These are phyloP conservation scores for Forsythia viridissima DNA, from an alignment of 257 asterid species.

Conservation along the genomic window DNA sequence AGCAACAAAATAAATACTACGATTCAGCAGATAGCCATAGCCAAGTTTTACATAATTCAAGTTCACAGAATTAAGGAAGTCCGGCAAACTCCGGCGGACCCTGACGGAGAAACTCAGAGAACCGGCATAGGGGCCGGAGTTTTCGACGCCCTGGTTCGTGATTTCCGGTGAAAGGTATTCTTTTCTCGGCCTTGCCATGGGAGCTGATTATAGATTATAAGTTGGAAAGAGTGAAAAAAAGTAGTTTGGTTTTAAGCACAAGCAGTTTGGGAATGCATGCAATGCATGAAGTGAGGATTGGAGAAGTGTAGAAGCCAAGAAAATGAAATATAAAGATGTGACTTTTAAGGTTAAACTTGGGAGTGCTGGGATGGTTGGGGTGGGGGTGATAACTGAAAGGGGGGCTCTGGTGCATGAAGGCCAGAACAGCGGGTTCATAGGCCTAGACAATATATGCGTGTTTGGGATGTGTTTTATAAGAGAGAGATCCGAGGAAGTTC, in stretches of 20 bases:
- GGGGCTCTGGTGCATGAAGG: conserved; percentile 20
- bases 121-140: conserved; percentile 52
- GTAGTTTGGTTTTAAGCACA: not conserved
- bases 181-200: conserved; percentile 38
- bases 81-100: conserved; percentile 61
- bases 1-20: conserved; percentile 33
- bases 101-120: conserved; percentile 49
- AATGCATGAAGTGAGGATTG: not conserved
- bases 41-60: conserved; percentile 61
- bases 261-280: not conserved
- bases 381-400: conserved; percentile 22
- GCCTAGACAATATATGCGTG: not conserved
- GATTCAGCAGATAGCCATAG: conserved; percentile 56
- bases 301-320: not conserved
- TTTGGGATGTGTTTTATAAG: not conserved
- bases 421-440: conserved; percentile 23
- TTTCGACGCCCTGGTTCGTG: conserved; percentile 41
- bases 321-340: not conserved
- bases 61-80: conserved; percentile 57
- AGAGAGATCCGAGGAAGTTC: not conserved
- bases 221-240: not conserved
- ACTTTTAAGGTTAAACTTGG: conserved; percentile 6
- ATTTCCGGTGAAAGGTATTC: conserved; percentile 58
- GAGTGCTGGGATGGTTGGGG: not conserved
- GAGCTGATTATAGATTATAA: not conserved